These are phyloP conservation scores for Phytopythium ostracodes DNA, from an alignment of 352 stramenopile species.

Conservation along the genomic window DNA sequence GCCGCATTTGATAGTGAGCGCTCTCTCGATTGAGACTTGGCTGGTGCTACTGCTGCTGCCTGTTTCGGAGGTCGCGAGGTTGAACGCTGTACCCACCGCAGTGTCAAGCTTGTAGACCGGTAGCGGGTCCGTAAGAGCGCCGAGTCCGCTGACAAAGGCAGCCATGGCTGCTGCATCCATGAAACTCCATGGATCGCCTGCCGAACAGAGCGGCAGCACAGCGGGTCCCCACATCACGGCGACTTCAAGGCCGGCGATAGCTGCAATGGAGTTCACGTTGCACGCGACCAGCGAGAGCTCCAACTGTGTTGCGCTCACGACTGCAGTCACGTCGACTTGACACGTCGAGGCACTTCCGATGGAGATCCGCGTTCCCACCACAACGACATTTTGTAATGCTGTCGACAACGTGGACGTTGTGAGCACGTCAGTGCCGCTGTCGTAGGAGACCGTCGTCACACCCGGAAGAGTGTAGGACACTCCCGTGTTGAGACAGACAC, in stretches of 20 bases:
- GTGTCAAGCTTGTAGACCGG: constrained; percentile 60
- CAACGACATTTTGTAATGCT: constrained; percentile 22
- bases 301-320: constrained; percentile 17
- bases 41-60: constrained; percentile 27
- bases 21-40: constrained; percentile 24
- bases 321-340: constrained; percentile 12
- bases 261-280: constrained; percentile 13
- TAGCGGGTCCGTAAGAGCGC: constrained; percentile 33
- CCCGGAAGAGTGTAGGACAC: constrained; percentile 45
- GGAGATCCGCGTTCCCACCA: constrained; percentile 15
- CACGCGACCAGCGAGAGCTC: constrained; percentile 21
- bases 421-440: constrained; percentile 17
- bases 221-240: constrained; percentile 64
- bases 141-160: constrained; percentile 24
- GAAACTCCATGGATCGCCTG: constrained; percentile 40
- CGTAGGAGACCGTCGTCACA: constrained; percentile 31
- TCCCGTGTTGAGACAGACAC: constrained; percentile 61
- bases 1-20: constrained; percentile 48
- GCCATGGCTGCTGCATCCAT: constrained; percentile 26
- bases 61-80: constrained; percentile 22
- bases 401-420: constrained; percentile 37
- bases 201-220: constrained; percentile 55
- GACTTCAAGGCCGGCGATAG: constrained; percentile 18
- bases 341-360: constrained; percentile 20
- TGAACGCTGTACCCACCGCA: constrained; percentile 30